Evolutionary conservation across 2,329 filamentous ascomycete species (phyloP).

Genomic region (Capronia americana): DNA sequence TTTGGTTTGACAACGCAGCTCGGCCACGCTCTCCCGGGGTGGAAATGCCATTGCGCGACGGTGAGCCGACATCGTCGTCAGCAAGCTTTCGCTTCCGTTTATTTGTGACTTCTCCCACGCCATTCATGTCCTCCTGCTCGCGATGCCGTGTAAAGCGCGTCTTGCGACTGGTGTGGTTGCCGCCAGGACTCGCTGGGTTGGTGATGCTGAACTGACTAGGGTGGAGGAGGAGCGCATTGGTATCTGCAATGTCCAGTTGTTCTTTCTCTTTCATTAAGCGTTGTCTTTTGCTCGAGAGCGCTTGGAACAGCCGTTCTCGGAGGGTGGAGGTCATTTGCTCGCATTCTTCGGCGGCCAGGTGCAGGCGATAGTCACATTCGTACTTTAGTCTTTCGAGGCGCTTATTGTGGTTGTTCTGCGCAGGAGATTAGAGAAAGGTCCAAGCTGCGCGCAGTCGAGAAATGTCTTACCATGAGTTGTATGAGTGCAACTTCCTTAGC

Average conservation of each 20-base stretch:
- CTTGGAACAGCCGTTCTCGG: conserved; percentile 66
- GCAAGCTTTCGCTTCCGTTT: conserved; percentile 65
- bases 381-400: conserved; percentile 62
- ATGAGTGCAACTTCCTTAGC: conserved; percentile 83
- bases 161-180: conserved; percentile 66
- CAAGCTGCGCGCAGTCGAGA: conserved; percentile 9
- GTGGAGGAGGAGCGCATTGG: conserved; percentile 68
- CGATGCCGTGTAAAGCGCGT: conserved; percentile 67
- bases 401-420: conserved; percentile 64
- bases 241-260: conserved; percentile 70
- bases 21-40: conserved; percentile 61
- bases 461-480: conserved; percentile 73
- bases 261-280: conserved; percentile 69
- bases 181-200: conserved; percentile 68
- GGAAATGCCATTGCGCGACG: conserved; percentile 57
- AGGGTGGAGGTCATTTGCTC: conserved; percentile 64
- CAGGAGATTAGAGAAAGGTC: conserved; percentile 4
- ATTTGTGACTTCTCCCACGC: conserved; percentile 56
- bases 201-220: conserved; percentile 71
- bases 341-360: conserved; percentile 69
- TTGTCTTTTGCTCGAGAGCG: conserved; percentile 62
- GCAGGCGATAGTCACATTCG: conserved; percentile 64
- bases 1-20: conserved; percentile 60
- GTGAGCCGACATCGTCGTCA: conserved; percentile 66
- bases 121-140: conserved; percentile 58